Base-by-base conservation (phyloP, 495 filamentous ascomycete species). In the Recurvomyces mirabilis region DNA sequence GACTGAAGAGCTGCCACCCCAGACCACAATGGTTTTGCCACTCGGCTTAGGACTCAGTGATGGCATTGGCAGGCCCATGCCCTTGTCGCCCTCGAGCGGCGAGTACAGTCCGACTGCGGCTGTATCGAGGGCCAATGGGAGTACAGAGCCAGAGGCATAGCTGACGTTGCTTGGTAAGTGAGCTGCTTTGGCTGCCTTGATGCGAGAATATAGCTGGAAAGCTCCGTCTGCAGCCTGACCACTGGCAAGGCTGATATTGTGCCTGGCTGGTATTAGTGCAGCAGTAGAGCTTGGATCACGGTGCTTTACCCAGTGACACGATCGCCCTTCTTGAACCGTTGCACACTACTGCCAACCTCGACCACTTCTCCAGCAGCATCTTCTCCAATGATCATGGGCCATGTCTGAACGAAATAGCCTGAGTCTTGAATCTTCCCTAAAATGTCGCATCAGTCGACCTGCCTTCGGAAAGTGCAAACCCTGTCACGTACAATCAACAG, bases 1-100 rank as follows among this genome's bases (percentile, higher is more conserved):
- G 5, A 82, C 72, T 23, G 70, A 72, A 1, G 67, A 65, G 4
- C 71, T 65, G 24, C 76, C 79, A 22, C 77, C 77, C 69, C 77
- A 84, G 39, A 81, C 58, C 2, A 81, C 54, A 0, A 82, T 32
- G 1, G 56, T 61, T 40, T 74, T 53, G 1, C 59, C 65, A 0
- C 48, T 63, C 1, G 63, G 47, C 4, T 58, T 53, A 0, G 53
- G 49, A 15, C 37, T 38, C 55, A 56, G 18, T 30, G 14, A 19
- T 0, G 69, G 72, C 10, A 51, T 46, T 0, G 60, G 53, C 4
- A 72, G 58, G 6, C 53, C 63, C 0, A 81, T 63, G 21, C 25
- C 25, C 20, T 44, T 21, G 6, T 25, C 39, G 6, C 21, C 34
- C 13, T 61, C 43, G 15, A 59, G 52, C 13, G 56, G 45, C 29